Base-by-base conservation (phyloP, 1,284 basidiomycete genomes). In the Pulchroboletus neoregius region DNA sequence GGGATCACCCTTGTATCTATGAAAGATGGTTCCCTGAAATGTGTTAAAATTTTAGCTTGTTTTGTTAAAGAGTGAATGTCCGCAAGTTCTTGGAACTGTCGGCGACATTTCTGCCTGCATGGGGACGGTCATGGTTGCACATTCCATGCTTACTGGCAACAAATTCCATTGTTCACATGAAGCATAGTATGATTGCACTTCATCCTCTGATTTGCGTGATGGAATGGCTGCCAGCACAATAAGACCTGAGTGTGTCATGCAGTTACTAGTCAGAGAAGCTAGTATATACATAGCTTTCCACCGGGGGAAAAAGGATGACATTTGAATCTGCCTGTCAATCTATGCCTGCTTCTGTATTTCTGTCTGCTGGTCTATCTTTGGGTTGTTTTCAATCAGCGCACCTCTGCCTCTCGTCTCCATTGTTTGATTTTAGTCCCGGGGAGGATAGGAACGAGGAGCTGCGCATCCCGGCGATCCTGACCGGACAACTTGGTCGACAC, bases 361-460 rank as follows among this genome's bases (percentile, higher is more conserved):
- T 6, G 13, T 7, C 15, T 18, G 28, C 8, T 37, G 18, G 12
- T 23, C 18, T 13, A 10, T 16, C 8, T 41, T 39, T 13, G 23
- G 38, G 7, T 23, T 26, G 12, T n/a, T 47, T 16, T 48, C 41
- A 2, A 44, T 26, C 5, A 36, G 16, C 16, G 33, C 15, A 18
- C 27, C 24, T 57, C 61, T 0, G 51, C 51, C 4, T 62, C 39
- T 40, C 58, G 51, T 43, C 60, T 50, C 58, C 62, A 60, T 18
- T 62, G 57, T 33, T 58, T 62, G 4, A 64, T 43, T 39, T 61
- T 58, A 12, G 50, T 60, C 31, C 59, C 61, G 8, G 57, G 54
- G 5, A 60, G 18, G 16, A 62, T 24, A 11, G 63, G 63, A 15
- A 58, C 49, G 16, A 65, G 50, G 13, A 61, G 50, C 6, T 64